Conservation (phyloP, 2,329 filamentous ascomycete genomes). For the Eutypella sp. region DNA sequence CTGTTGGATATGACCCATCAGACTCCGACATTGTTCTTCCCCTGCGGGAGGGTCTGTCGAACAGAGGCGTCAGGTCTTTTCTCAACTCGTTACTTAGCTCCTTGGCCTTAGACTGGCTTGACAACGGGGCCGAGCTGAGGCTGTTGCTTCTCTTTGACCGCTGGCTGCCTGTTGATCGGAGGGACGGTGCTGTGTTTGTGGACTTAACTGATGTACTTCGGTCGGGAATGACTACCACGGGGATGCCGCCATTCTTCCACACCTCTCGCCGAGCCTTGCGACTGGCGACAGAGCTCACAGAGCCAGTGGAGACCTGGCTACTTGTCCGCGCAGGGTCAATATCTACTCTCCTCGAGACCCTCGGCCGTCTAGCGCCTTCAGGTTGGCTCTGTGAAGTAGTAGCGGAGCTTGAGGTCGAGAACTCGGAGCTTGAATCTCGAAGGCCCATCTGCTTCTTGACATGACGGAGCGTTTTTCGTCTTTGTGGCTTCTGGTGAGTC, state of each 20-base stretch:
- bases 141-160: conserved; percentile 51
- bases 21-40: conserved; percentile 42
- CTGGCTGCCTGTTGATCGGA: conserved; percentile 58
- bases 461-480: conserved; percentile 54
- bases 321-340: conserved; percentile 36
- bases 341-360: conserved; percentile 22
- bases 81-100: no score
- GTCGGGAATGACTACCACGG: conserved; percentile 58
- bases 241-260: conserved; percentile 55
- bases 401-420: conserved; percentile 38
- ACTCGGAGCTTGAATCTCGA: conserved; percentile 37
- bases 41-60: conserved; percentile 37
- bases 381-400: conserved; percentile 34
- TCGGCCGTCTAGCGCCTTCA: conserved; percentile 24
- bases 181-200: conserved; percentile 47
- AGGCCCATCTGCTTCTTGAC: conserved; percentile 47
- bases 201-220: conserved; percentile 50
- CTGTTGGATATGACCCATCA: conserved; percentile 37
- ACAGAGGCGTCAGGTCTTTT: conserved; percentile 36
- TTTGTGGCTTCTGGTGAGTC: conserved; percentile 38
- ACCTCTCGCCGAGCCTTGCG: conserved; percentile 53
- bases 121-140: conserved; percentile 40
- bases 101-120: conserved; percentile 36
- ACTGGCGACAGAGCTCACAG: conserved; percentile 46
- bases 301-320: conserved; percentile 45